These are phyloP conservation scores for Colletotrichum camelliae DNA, from an alignment of 2,329 filamentous ascomycete genomes.

Conservation along the genomic window DNA sequence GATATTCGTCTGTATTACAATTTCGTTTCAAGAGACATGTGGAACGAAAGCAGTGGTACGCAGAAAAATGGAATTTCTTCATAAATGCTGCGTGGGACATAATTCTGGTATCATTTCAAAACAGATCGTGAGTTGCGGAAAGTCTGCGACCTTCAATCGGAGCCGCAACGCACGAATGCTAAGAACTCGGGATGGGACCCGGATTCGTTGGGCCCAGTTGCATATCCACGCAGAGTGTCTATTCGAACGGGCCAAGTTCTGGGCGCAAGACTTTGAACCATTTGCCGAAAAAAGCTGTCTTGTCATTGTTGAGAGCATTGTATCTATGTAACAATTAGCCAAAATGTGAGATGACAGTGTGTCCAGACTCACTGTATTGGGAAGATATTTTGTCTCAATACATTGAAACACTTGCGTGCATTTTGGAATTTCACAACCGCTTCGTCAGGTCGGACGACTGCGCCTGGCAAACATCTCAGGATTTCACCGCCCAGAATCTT, in stretches of 20 bases:
- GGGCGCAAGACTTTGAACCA: not conserved
- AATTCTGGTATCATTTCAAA: too few species aligned
- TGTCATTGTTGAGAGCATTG: not conserved
- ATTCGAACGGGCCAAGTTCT: not conserved
- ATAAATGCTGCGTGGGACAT: too few species aligned
- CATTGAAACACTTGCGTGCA: not conserved
- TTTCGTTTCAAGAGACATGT: too few species aligned
- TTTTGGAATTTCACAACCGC: not conserved
- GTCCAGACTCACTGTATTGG: not conserved
- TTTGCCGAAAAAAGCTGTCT: not conserved
- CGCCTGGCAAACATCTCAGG: not conserved
- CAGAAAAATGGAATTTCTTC: too few species aligned
- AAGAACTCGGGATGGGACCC: not conserved
- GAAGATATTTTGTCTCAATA: not conserved
- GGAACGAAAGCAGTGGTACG: too few species aligned
- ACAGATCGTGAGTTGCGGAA: too few species aligned
- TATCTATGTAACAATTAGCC: not conserved
- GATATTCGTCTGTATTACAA: too few species aligned
- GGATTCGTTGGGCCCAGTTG: not conserved
- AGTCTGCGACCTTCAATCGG: too few species aligned
- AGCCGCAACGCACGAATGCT: too few species aligned
- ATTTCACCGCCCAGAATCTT: not conserved
- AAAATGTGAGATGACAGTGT: not conserved
- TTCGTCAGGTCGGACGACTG: not conserved
- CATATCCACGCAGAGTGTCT: not conserved